Evolutionary conservation across 2,329 filamentous ascomycete species (phyloP), one percentile per base, ranked within the genome.

Genomic region (Claviceps arundinis): DNA sequence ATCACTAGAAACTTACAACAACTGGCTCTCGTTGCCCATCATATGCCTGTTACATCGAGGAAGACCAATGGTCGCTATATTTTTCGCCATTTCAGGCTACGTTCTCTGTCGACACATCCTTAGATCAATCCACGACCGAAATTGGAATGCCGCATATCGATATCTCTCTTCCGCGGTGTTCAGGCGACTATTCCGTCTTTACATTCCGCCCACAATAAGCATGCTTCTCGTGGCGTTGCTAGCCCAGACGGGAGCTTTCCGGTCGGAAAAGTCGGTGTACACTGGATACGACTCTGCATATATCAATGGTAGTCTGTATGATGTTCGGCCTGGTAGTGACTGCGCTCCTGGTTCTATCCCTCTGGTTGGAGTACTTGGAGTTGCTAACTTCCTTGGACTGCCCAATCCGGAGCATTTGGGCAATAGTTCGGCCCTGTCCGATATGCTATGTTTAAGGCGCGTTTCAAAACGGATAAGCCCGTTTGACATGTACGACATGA

Each of bases 71-170:
- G 68, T 71, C 5, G 66, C 68, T 50, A 68, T 71, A 41, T 71
- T 71, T 61, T 71, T 71, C 48, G 68, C 67, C 57, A 70, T 71
- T 30, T 71, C 68, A 0, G 68, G 68, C n/a, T 71, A 71, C 48
- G 68, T 70, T 26, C 60, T 71, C 37, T 69, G 63, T 22, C 62
- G 68, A 5, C 67, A 70, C 50, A 65, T 70, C 19, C 52, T 70
- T 13, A 56, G 64, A n/a, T 55, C 63, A 5, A 69, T 70, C 0
- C 64, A 68, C 40, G 62, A 68, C 51, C 64, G 63, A 2, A 63
- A 65, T 17, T 53, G 66, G 11, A 65, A 68, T 16, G 59, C 59
- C 19, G 65, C 61, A n/a, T 69, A 68, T 53, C 61, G 65, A 53
- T 62, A 59, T 19, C 65, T 71, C 37, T 64, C 65, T 0, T 70